phyloP scores from a whole-genome alignment of 2,329 filamentous ascomycete genomes.

The Chrysoporthe deuterocubensis region DNA sequence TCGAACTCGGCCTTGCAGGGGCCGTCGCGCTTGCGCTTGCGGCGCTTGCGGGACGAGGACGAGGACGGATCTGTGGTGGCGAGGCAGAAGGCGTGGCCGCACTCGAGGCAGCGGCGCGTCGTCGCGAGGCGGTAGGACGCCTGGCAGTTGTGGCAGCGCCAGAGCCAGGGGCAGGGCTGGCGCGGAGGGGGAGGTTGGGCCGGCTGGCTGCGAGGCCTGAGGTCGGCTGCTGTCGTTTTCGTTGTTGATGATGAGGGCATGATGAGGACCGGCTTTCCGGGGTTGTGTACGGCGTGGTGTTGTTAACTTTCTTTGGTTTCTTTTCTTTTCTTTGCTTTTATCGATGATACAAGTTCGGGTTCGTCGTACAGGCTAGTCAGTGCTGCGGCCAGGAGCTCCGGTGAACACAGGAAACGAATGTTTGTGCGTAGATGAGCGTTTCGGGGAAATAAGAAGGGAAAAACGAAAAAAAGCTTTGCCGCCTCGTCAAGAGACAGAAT shows the following conservation, averaged over 20 bases:
- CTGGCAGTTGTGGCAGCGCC: slow-evolving; percentile 41
- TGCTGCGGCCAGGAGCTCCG: not conserved
- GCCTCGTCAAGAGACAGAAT: not conserved
- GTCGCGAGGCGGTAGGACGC: slow-evolving; percentile 35
- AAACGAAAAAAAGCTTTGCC: not conserved
- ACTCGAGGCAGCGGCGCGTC: slow-evolving; percentile 45
- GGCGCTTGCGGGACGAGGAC: slow-evolving; percentile 24
- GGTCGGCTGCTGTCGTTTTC: not conserved
- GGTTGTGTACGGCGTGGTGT: not conserved
- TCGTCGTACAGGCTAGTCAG: too few species aligned
- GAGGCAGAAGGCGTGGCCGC: slow-evolving; percentile 43
- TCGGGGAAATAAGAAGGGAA: not conserved
- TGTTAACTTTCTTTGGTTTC: not conserved
- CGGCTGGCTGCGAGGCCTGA: slow-evolving; percentile 13
- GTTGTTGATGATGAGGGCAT: not conserved
- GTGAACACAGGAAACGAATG: not conserved
- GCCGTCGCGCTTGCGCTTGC: slow-evolving; percentile 23
- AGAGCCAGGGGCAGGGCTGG: slow-evolving; percentile 36
- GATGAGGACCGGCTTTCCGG: too few species aligned
- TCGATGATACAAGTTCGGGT: not conserved
- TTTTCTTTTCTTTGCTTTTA: not conserved
- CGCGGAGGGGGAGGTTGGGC: slow-evolving; percentile 17
- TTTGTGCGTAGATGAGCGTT: not conserved
- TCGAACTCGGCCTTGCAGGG: slow-evolving; percentile 40
- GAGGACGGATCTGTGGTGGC: slow-evolving; percentile 26